These are phyloP conservation scores for Camellia japonica DNA, from an alignment of 148 eudicot genomes.

Conservation along the genomic window DNA sequence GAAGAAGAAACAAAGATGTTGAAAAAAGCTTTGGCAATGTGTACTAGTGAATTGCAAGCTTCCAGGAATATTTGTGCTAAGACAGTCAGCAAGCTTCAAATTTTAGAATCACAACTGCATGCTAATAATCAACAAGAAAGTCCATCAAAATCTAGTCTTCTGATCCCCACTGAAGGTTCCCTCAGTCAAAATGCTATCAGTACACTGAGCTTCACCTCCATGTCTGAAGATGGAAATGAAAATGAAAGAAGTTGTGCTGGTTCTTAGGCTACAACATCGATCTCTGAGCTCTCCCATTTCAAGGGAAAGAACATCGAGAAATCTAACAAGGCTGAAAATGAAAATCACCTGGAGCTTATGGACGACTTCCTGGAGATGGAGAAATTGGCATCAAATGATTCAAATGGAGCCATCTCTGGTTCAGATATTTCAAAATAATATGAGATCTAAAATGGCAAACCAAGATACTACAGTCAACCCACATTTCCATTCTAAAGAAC, in stretches of 20 bases:
- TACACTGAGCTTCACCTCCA: slow-evolving; percentile 64
- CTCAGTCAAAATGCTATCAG: slow-evolving; percentile 46
- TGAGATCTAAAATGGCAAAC: slow-evolving; percentile 25
- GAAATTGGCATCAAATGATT: slow-evolving; percentile 75
- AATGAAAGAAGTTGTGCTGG: slow-evolving; percentile 75
- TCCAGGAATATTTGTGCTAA: no score
- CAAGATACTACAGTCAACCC: slow-evolving; percentile 19
- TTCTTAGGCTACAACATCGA: slow-evolving; percentile 63
- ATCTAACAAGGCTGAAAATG: slow-evolving; percentile 51
- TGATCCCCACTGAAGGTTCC: slow-evolving; percentile 30
- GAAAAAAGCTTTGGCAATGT: no score
- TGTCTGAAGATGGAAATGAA: slow-evolving; percentile 88
- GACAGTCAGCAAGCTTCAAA: no score
- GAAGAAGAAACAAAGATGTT: no score
- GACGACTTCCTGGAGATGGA: slow-evolving; percentile 99
- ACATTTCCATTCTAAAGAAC: slow-evolving; percentile 26
- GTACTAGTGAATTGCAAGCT: no score
- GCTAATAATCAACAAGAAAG: slow-evolving; percentile 36
- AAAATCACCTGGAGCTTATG: slow-evolving; percentile 82
- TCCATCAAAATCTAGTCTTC: slow-evolving; percentile 21
- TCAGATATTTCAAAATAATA: slow-evolving; percentile 23
- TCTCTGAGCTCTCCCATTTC: slow-evolving; percentile 52
- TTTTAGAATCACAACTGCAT: no score
- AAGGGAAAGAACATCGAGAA: slow-evolving; percentile 49
- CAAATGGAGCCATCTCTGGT: slow-evolving; percentile 30